Conservation (phyloP, 2,329 filamentous ascomycete species). For the Cercospora berteroae region DNA sequence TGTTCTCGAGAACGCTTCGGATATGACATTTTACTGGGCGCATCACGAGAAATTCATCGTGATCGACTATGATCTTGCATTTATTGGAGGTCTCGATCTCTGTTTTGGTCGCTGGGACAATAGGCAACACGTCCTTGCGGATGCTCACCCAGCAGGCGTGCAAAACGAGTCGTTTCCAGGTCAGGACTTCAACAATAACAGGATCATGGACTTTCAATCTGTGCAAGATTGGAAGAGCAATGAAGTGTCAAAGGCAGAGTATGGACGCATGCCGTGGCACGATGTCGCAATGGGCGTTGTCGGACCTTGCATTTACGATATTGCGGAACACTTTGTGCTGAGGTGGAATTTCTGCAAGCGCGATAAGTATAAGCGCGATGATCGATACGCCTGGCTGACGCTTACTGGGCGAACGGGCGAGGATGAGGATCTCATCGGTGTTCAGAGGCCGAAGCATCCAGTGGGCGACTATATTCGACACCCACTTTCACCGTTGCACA, state of each 20-base stretch:
- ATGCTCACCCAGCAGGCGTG: constrained; percentile 82
- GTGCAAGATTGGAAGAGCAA: constrained; percentile 92
- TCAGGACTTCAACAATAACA: constrained; percentile 97
- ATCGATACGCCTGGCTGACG: constrained; percentile 78
- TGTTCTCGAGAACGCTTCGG: constrained; percentile 84
- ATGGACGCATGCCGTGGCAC: constrained; percentile 96
- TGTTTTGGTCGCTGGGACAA: constrained; percentile 96
- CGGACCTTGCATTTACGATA: constrained; percentile 86
- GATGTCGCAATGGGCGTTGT: constrained; percentile 91
- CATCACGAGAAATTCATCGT: constrained; percentile 98
- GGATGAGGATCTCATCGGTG: constrained; percentile 80
- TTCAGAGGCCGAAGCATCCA: constrained; percentile 84
- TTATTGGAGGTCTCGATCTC: constrained; percentile 89
- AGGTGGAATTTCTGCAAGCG: constrained; percentile 97
- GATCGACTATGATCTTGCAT: constrained; percentile 85
- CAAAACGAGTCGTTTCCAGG: constrained; percentile 86
- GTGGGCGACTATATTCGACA: constrained; percentile 85
- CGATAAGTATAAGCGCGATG: constrained; percentile 93
- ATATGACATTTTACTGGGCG: constrained; percentile 97
- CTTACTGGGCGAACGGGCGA: constrained; percentile 72
- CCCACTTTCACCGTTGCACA: constrained; percentile 66
- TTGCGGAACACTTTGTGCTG: constrained; percentile 90
- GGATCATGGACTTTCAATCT: constrained; percentile 90
- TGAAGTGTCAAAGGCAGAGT: constrained; percentile 85
- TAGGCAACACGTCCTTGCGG: constrained; percentile 78